Percentiles rank a stretch among this genome's conserved stretches.
Conservation (phyloP, 164 flowering plant species). For the Liquidambar formosana region DNA sequence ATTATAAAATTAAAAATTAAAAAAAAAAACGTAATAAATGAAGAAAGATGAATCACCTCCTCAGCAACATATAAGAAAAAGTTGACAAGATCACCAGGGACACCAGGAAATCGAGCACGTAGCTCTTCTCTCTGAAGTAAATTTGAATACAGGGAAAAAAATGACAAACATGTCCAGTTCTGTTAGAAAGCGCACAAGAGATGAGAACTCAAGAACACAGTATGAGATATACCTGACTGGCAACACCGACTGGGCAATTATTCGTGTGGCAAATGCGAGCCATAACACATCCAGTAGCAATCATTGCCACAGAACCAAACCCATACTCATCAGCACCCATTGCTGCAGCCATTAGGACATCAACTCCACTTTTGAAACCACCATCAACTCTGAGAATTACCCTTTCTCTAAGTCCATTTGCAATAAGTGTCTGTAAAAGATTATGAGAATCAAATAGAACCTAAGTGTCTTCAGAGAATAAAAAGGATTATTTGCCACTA, state of each 20-base stretch:
- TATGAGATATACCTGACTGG: slow-evolving; percentile 74
- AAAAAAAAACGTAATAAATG: neutral
- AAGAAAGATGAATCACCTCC: slow-evolving; percentile 60
- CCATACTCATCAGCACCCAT: slow-evolving; percentile 99
- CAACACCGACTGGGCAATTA: slow-evolving; percentile 99
- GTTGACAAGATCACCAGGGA: slow-evolving; percentile 98
- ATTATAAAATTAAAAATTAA: no score
- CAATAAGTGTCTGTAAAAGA: slow-evolving; percentile 72
- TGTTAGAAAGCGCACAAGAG: neutral
- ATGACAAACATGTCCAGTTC: neutral
- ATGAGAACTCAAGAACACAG: slow-evolving; percentile 1
- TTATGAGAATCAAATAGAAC: slow-evolving; percentile 8
- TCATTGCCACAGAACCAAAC: slow-evolving; percentile 98
- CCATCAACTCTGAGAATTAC: slow-evolving; percentile 97
- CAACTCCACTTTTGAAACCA: slow-evolving; percentile 95
- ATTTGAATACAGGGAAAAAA: neutral
- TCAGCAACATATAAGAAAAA: slow-evolving; percentile 94
- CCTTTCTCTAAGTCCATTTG: slow-evolving; percentile 97
- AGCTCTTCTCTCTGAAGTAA: slow-evolving; percentile 81
- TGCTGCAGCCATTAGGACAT: slow-evolving; percentile 94
- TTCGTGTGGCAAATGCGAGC: slow-evolving; percentile 99
- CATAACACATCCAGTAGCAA: slow-evolving; percentile 99
- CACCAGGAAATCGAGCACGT: slow-evolving; percentile 98
- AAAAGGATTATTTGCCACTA: neutral
- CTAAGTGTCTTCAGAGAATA: neutral